phyloP scores from a whole-genome alignment of 2,329 filamentous ascomycete genomes.

The Dothideomycetes sp. region DNA sequence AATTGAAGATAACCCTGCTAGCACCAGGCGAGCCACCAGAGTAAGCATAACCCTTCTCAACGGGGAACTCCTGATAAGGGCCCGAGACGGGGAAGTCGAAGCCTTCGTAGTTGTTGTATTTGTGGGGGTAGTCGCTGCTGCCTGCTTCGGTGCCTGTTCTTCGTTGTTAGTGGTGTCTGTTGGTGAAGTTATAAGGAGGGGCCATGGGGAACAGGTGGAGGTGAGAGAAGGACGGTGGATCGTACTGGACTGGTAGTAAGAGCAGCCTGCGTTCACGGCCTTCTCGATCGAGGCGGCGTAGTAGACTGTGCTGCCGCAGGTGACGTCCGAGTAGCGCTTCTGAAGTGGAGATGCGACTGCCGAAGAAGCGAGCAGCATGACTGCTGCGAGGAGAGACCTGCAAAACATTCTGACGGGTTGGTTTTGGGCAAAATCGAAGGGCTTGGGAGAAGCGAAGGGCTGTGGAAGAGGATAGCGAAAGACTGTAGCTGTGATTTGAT shows the following conservation, averaged over 20 bases:
- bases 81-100: constrained; percentile 47
- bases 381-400: constrained; percentile 16
- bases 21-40: constrained; percentile 52
- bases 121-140: constrained; percentile 32
- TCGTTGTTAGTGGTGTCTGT: constrained; percentile 12
- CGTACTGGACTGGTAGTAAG: constrained; percentile 28
- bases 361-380: constrained; percentile 17
- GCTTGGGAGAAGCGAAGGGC: not conserved
- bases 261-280: constrained; percentile 42
- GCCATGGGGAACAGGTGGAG: constrained; percentile 25
- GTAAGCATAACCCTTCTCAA: constrained; percentile 39
- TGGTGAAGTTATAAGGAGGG: constrained; percentile 20
- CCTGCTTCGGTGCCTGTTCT: constrained; percentile 7
- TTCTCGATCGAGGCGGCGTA: constrained; percentile 35
- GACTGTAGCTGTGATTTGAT: not conserved
- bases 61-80: constrained; percentile 55
- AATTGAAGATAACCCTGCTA: constrained; percentile 56
- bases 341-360: constrained; percentile 16
- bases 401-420: constrained; percentile 19
- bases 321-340: constrained; percentile 35
- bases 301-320: constrained; percentile 46
- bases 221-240: not conserved
- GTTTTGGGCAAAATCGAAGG: not conserved
- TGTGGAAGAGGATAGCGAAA: not conserved
- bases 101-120: constrained; percentile 52